A percentile compares a stretch with the other conserved stretches of the same genome.
Evolutionary conservation across 2,329 filamentous ascomycete genomes (phyloP).

Genomic region (Aquanectria penicillioides): DNA sequence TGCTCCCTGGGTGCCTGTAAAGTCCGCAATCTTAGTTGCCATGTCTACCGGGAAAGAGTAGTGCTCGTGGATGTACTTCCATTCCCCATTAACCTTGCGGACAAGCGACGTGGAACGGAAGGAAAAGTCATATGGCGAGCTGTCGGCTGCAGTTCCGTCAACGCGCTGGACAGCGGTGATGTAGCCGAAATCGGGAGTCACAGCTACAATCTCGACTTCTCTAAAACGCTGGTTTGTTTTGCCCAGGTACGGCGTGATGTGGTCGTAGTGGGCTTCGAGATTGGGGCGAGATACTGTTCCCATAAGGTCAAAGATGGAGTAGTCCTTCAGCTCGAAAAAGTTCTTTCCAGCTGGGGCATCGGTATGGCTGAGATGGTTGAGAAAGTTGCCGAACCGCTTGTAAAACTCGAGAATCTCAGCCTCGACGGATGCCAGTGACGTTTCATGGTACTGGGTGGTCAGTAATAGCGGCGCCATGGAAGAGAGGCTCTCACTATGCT

Average conservation of each 20-base stretch:
- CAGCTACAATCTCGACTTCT: conserved; percentile 1
- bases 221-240: conserved; percentile 8
- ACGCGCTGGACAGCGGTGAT: conserved; percentile 10
- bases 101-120: conserved; percentile 1
- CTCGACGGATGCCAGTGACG: background rate
- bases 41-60: conserved; percentile 10
- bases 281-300: conserved; percentile 6
- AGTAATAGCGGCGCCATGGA: no score
- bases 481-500: background rate
- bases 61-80: conserved; percentile 14
- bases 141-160: conserved; percentile 3
- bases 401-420: conserved; percentile 5
- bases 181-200: conserved; percentile 1
- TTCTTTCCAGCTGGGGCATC: background rate
- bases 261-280: conserved; percentile 4
- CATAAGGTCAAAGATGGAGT: conserved; percentile 7
- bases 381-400: conserved; percentile 2
- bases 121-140: conserved; percentile 5
- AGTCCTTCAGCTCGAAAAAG: conserved; percentile 1
- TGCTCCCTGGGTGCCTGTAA: background rate
- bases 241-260: conserved; percentile 8
- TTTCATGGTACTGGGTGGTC: background rate
- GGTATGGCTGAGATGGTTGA: background rate
- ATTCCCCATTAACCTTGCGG: background rate
- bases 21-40: conserved; percentile 7